Conservation (phyloP, 768 basidiomycete species). For the Panaeolus papilionaceus region DNA sequence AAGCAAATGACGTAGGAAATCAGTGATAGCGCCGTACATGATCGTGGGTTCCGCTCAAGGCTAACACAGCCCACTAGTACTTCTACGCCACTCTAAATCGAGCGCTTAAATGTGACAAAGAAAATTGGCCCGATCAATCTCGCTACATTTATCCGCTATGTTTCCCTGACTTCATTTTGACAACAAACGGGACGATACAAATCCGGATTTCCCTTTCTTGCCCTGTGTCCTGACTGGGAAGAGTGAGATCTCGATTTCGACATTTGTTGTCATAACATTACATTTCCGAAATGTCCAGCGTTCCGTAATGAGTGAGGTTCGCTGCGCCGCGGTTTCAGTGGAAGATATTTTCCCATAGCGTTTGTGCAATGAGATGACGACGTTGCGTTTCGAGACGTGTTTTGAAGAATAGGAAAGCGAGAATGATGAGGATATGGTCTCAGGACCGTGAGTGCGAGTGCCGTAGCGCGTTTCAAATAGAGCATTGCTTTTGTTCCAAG, state of each 20-base stretch:
- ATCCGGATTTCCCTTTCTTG: conserved; percentile 12
- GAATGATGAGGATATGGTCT: conserved; percentile 8
- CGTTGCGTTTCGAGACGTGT: conserved; percentile 8
- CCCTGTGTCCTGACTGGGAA: conserved; percentile 13
- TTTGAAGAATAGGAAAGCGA: conserved; percentile 14
- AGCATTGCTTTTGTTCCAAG: conserved; percentile 10
- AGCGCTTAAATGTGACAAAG: conserved; percentile 14
- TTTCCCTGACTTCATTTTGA: conserved; percentile 15
- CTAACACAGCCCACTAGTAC: neutral
- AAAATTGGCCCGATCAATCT: conserved; percentile 13
- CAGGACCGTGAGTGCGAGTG: conserved; percentile 11
- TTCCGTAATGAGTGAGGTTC: conserved; percentile 13
- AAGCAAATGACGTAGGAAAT: neutral
- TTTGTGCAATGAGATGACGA: conserved; percentile 11
- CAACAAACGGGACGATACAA: conserved; percentile 12
- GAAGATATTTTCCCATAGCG: neutral
- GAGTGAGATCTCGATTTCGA: conserved; percentile 14
- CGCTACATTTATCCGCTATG: conserved; percentile 10
- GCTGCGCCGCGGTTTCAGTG: conserved; percentile 12
- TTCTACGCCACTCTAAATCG: neutral
- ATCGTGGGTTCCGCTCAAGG: neutral
- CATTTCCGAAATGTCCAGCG: conserved; percentile 9
- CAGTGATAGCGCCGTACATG: conserved; percentile 5
- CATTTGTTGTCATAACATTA: conserved; percentile 13
- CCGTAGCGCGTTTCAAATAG: conserved; percentile 8